These are phyloP conservation scores for Aspergillus fijiensis DNA, from an alignment of 2,329 filamentous ascomycete genomes.

Conservation along the genomic window DNA sequence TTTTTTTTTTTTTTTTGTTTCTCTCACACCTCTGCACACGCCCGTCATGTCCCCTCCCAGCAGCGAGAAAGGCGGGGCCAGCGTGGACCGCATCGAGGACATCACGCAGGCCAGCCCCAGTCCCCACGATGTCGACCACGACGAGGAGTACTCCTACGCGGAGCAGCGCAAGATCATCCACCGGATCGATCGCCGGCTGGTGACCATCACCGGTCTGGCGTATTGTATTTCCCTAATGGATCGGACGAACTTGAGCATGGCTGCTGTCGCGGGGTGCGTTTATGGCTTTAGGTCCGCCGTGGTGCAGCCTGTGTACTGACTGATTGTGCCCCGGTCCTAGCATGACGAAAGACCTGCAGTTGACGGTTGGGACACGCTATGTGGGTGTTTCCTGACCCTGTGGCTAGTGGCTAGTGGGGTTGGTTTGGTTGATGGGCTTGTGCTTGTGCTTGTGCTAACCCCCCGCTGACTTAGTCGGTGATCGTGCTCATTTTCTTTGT, in stretches of 20 bases:
- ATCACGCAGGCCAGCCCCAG: slow-evolving; percentile 9
- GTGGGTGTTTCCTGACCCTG: slow-evolving; percentile 6
- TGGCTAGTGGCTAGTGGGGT: background rate
- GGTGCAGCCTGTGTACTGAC: too few relatives aligned
- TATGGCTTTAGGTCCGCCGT: slow-evolving; percentile 54
- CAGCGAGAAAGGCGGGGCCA: slow-evolving; percentile 10
- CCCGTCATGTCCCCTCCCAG: background rate
- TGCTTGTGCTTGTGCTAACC: slow-evolving; percentile 4
- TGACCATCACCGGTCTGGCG: slow-evolving; percentile 62
- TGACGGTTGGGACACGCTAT: slow-evolving; percentile 32
- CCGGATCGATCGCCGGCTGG: slow-evolving; percentile 66
- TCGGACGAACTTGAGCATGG: slow-evolving; percentile 68
- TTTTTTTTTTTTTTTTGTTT: too few relatives aligned
- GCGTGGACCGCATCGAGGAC: slow-evolving; percentile 20
- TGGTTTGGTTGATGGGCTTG: background rate
- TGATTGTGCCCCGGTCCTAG: slow-evolving; percentile 58
- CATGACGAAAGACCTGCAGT: slow-evolving; percentile 29
- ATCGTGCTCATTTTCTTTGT: slow-evolving; percentile 36
- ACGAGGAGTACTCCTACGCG: slow-evolving; percentile 51
- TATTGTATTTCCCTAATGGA: slow-evolving; percentile 80
- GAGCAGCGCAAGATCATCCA: slow-evolving; percentile 69
- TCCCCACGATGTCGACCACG: slow-evolving; percentile 19
- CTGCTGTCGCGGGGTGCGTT: slow-evolving; percentile 65
- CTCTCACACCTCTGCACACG: too few relatives aligned
- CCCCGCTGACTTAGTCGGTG: slow-evolving; percentile 25